These are phyloP conservation scores for Arabidopsis suecica DNA, from an alignment of 345 rosid genomes.

Conservation along the genomic window DNA sequence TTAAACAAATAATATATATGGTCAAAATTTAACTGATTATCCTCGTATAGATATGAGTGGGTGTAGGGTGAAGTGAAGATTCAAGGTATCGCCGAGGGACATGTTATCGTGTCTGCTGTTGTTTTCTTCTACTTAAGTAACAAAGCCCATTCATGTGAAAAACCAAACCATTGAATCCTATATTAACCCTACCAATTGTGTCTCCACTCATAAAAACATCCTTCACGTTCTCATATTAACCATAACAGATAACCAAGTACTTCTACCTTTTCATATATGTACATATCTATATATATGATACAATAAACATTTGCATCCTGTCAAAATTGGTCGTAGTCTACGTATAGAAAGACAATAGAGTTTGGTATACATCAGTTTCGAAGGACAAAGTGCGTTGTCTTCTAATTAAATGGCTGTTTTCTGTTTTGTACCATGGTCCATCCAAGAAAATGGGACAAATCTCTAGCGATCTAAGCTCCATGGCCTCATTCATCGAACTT, in stretches of 20 bases:
- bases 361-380: slow-evolving; percentile 38
- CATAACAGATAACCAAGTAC: slow-evolving; percentile 36
- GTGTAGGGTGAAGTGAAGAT: slow-evolving; percentile 25
- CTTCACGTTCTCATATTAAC: slow-evolving; percentile 24
- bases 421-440: slow-evolving; percentile 20
- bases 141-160: slow-evolving; percentile 39
- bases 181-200: slow-evolving; percentile 33
- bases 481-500: not conserved
- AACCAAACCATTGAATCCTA: slow-evolving; percentile 40
- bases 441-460: slow-evolving; percentile 22
- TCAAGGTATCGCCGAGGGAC: slow-evolving; percentile 40
- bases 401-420: slow-evolving; percentile 30
- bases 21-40: not conserved
- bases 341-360: slow-evolving; percentile 30
- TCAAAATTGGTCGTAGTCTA: slow-evolving; percentile 10
- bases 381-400: slow-evolving; percentile 34
- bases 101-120: slow-evolving; percentile 46
- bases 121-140: slow-evolving; percentile 33
- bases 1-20: not conserved
- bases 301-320: slow-evolving; percentile 7
- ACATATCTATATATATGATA: not conserved
- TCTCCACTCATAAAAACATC: slow-evolving; percentile 29
- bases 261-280: not conserved
- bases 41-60: slow-evolving; percentile 26
- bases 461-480: not conserved